phyloP scores from a whole-genome alignment of 192 early-diverging fungal species.

The Coemansia erecta region DNA sequence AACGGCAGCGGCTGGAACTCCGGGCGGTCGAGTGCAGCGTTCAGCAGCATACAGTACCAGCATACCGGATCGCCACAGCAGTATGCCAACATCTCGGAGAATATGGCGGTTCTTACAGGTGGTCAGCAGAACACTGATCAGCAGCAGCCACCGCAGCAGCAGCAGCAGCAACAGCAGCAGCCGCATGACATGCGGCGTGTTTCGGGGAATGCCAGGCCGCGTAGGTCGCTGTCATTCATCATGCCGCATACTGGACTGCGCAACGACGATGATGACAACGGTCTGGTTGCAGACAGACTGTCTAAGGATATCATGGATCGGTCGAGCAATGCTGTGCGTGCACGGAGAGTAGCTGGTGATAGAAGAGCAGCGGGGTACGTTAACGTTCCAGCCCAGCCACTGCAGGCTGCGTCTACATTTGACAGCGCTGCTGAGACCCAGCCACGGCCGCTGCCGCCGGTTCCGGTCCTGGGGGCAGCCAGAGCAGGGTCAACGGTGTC shows the following conservation, averaged over 20 bases:
- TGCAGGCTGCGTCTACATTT: neutral
- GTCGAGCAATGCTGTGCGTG: constrained; percentile 32
- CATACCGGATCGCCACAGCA: constrained; percentile 11
- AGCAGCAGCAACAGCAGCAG: too few species aligned
- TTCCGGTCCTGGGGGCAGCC: constrained; percentile 8
- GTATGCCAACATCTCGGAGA: neutral
- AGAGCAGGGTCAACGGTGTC: neutral
- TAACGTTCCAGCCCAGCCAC: neutral
- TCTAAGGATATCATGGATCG: constrained; percentile 21
- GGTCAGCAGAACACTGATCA: neutral
- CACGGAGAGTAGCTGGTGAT: constrained; percentile 26
- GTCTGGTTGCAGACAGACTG: constrained; percentile 4
- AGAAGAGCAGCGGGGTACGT: constrained; percentile 12
- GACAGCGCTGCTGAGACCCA: neutral
- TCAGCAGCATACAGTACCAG: constrained; percentile 48
- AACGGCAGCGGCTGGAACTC: constrained; percentile 14
- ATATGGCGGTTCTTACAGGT: neutral
- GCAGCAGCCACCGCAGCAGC: too few species aligned
- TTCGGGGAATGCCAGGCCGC: constrained; percentile 1
- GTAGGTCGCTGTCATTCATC: constrained; percentile 46
- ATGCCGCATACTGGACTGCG: neutral
- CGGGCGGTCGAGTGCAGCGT: constrained; percentile 25
- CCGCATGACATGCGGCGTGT: constrained; percentile 1
- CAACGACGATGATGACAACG: neutral
- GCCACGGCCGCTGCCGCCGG: constrained; percentile 18